Base-by-base conservation (phyloP, 139 green algal genomes). In the Raphidocelis subcapitata region DNA sequence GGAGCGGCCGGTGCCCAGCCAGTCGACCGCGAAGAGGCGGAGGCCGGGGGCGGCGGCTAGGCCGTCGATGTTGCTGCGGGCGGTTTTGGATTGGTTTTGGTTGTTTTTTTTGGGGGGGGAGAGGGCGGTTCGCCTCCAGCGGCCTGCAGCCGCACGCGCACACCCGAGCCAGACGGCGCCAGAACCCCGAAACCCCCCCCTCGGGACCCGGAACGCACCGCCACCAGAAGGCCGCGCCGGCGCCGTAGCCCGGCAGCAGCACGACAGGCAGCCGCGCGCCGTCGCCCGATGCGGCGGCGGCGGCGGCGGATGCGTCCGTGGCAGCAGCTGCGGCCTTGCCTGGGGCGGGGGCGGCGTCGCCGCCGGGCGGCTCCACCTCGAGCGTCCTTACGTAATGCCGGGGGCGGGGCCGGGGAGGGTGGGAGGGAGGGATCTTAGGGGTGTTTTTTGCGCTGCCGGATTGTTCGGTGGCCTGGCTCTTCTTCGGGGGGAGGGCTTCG, bases 1-100 rank as follows among this genome's bases (percentile, higher is more conserved):
- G 51, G 86, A 94, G 44, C 95, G 84, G 0, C 92, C 92, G 5
- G 89, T 96, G 55, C 92, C 92, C 20, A 97, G 80, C 77, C 87
- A 93, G 80, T 97, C 92, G 5, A 96, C 82, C 0, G 81, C 79
- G 70, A 86, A 88, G 20, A 92, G 49, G 8, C 78, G 69, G 68
- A 92, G 90, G 14, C 76, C 52, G 4, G 63, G 23, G 16, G n/a
- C n/a, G n/a, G n/a, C n/a, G n/a, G 76, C 56, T 23, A 97, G 69
- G 2, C 65, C 73, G 15, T 78, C 72, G 14, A 95, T 62, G 59
- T 94, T 92, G 23, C 88, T 85, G 78, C 77, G 87, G 23, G 49
- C 65, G 62, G 56, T 21, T 24, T 1, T 31, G 32, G 36, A 23
- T 3, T 15, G 3, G 15, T 44, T 44, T 59, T 4, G 4, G 1